Conservation (phyloP, 176 grass and related monocot species). For the Aegilops bicornis region DNA sequence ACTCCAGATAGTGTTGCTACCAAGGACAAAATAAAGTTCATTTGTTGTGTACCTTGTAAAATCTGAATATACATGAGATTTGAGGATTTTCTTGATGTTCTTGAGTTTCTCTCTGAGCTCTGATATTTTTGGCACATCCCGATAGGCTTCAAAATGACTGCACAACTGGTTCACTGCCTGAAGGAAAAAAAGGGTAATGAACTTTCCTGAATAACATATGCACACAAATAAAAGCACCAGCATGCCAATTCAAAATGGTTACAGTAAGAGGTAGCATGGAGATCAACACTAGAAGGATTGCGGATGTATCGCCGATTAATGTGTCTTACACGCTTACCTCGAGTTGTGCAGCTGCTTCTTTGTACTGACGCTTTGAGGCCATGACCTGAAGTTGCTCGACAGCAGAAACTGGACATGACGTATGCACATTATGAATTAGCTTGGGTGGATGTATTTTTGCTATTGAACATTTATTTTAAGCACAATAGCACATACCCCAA, state of each 20-base stretch:
- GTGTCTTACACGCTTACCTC: conserved; percentile 53
- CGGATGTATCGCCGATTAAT: conserved; percentile 8
- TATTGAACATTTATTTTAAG: neutral
- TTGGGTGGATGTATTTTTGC: neutral
- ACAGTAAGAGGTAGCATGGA: neutral
- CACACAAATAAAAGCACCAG: neutral
- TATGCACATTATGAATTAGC: conserved; percentile 16
- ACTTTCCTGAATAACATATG: neutral
- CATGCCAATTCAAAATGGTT: neutral
- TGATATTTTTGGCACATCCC: conserved; percentile 96
- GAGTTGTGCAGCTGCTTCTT: conserved; percentile 94
- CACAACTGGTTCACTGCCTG: conserved; percentile 98
- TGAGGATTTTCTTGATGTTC: conserved; percentile 99
- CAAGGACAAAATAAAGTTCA: conserved; percentile 1
- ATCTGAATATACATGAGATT: conserved; percentile 98
- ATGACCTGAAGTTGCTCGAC: conserved; percentile 99
- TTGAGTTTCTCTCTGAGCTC: conserved; percentile 98
- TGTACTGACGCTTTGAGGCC: conserved; percentile 98
- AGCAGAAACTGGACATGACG: conserved; percentile 72
- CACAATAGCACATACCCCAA: neutral
- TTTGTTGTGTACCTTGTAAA: conserved; percentile 76
- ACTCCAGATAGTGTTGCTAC: neutral
- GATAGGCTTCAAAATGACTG: conserved; percentile 98
- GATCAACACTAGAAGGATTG: neutral
- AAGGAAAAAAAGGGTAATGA: conserved; percentile 28